Evolutionary conservation across 768 basidiomycete species (phyloP), one percentile per base, ranked within the genome.

Genomic region (Termitomyces bulborhizus): DNA sequence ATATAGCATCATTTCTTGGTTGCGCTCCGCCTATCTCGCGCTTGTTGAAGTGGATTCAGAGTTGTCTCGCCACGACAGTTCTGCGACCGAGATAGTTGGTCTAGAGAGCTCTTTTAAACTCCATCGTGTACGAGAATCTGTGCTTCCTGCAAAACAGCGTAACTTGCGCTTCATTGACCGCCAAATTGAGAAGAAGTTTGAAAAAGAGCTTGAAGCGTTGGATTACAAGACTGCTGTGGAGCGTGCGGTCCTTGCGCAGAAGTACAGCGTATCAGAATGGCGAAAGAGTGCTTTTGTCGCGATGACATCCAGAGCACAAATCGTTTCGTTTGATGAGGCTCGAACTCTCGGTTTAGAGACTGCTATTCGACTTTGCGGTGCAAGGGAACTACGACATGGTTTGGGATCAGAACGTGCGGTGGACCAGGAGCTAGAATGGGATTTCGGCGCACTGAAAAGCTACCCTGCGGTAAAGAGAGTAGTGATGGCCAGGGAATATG

Each of bases 221-320:
- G n/a, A 9, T 26, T 21, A 48, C n/a, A 18, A 4, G 29, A 46
- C 21, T 18, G 24, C 26, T 2, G 37, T 59, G 12, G 54, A 55
- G 8, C 40, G 36, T 4, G 58, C 51, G 11, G 24, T 39, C 16
- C 46, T 52, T 32, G 54, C 58, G 11, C 45, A 44, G 21, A 29
- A 43, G 18, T 59, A 52, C 26, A 40, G 44, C 8, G 58, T 56
- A 9, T 27, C 34, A 2, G 54, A 59, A 43, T 59, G 58, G 58
- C 54, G 51, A 21, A 44, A 29, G 16, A n/a, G 13, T 15, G 50
- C 58, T 21, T 56, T 55, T 1, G 7, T 56, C 40, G 54, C 55
- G 12, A 27, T 59, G 11, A 16, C 43, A 1, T 26, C 8, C 18
- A 37, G 58, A 16, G 8, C 36, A 12, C 13, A 55, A 36, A 0